A percentile compares a stretch with the other conserved stretches of the same genome.
These are phyloP conservation scores for Oidiodendron maius DNA, from an alignment of 495 filamentous ascomycete genomes.

Conservation along the genomic window DNA sequence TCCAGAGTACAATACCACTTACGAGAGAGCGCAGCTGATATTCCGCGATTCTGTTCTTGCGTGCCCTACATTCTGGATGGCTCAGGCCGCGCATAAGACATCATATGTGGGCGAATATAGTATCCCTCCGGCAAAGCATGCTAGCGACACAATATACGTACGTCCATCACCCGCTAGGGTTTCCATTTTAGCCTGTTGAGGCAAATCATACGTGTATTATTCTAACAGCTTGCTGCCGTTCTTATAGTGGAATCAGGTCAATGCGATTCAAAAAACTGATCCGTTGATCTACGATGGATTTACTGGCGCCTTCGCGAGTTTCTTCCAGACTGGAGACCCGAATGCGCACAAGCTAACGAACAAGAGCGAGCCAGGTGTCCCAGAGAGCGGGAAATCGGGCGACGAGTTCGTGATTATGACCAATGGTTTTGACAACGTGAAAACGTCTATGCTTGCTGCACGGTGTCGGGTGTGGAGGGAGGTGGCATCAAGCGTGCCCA, in stretches of 20 bases:
- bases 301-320: slow-evolving; percentile 53
- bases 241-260: slow-evolving; percentile 49
- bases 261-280: slow-evolving; percentile 45
- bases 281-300: slow-evolving; percentile 50
- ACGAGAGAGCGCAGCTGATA: slow-evolving; percentile 44
- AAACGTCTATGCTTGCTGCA: slow-evolving; percentile 31
- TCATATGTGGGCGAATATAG: slow-evolving; percentile 54
- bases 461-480: slow-evolving; percentile 50
- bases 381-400: slow-evolving; percentile 29
- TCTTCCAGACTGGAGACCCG: slow-evolving; percentile 53
- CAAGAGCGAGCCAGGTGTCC: slow-evolving; percentile 36
- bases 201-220: not conserved
- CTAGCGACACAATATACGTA: slow-evolving; percentile 52
- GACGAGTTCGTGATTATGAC: slow-evolving; percentile 45
- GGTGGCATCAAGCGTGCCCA: slow-evolving; percentile 34
- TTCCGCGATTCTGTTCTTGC: slow-evolving; percentile 55
- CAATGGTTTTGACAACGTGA: slow-evolving; percentile 35
- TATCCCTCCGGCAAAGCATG: slow-evolving; percentile 53
- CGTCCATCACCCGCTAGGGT: slow-evolving; percentile 12
- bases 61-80: slow-evolving; percentile 54
- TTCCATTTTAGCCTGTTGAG: not conserved
- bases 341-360: slow-evolving; percentile 53
- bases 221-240: not conserved
- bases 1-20: slow-evolving; percentile 37
- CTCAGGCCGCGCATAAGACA: slow-evolving; percentile 32